phyloP scores from a whole-genome alignment of 805 yeast genomes.

The Nakazawaea ishiwadae region DNA sequence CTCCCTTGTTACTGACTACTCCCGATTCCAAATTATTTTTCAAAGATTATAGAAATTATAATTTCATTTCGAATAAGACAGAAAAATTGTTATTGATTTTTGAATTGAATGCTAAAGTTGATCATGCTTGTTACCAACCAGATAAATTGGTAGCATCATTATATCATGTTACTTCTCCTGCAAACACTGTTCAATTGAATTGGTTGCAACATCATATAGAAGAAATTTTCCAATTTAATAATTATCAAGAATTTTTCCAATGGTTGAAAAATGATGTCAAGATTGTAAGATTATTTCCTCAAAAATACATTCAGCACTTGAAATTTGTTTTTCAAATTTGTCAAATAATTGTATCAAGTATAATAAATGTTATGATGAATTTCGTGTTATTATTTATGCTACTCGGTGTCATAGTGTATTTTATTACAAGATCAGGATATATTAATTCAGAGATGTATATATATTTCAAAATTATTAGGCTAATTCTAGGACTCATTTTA shows the following conservation, averaged over 20 bases:
- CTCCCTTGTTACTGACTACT: too few relatives aligned
- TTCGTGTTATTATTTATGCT: neutral
- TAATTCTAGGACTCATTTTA: neutral
- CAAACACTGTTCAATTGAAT: conserved; percentile 15
- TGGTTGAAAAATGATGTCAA: conserved; percentile 16
- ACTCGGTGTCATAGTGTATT: neutral
- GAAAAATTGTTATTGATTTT: neutral
- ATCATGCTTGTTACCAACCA: conserved; percentile 7
- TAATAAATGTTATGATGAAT: too few relatives aligned
- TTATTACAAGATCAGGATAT: neutral
- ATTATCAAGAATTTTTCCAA: conserved; percentile 12
- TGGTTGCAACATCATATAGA: conserved; percentile 14
- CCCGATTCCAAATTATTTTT: too few relatives aligned
- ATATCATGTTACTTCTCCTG: conserved; percentile 12
- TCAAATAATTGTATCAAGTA: too few relatives aligned
- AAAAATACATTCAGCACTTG: neutral
- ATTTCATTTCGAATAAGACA: too few relatives aligned
- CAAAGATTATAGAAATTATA: neutral
- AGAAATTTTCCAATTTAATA: conserved; percentile 12
- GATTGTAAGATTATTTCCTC: too few relatives aligned
- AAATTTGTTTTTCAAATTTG: too few relatives aligned
- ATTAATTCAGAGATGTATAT: neutral
- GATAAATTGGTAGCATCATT: conserved; percentile 13
- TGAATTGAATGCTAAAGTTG: conserved; percentile 10
- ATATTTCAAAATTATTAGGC: neutral